phyloP scores from a whole-genome alignment of 495 filamentous ascomycete species.

The Delitschia confertaspora region DNA sequence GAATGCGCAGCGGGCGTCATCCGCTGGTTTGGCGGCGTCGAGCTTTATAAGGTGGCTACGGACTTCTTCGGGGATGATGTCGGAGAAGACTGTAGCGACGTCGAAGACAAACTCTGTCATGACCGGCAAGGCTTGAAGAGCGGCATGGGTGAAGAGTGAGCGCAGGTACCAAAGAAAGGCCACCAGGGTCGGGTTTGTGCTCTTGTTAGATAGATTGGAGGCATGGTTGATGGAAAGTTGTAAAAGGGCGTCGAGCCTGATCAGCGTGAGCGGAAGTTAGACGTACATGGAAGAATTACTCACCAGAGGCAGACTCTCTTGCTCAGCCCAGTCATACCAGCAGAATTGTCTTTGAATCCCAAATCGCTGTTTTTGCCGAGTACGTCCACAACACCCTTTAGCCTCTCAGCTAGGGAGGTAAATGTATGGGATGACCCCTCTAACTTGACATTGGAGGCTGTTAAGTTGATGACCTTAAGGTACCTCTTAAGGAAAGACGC shows the following conservation, averaged over 20 bases:
- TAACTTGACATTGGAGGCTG: conserved; percentile 5
- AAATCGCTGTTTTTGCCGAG: not conserved
- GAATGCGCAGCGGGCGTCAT: conserved; percentile 26
- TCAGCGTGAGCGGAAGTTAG: no score
- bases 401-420: conserved; percentile 19
- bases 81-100: conserved; percentile 19
- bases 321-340: no score
- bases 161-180: conserved; percentile 21
- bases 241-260: conserved; percentile 28
- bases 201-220: conserved; percentile 6
- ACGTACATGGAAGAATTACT: no score
- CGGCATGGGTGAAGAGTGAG: conserved; percentile 15
- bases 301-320: no score
- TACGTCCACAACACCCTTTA: conserved; percentile 15
- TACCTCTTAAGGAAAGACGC: conserved; percentile 12
- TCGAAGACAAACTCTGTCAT: conserved; percentile 23
- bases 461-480: conserved; percentile 21
- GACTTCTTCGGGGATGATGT: conserved; percentile 24
- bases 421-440: conserved; percentile 4
- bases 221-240: conserved; percentile 18
- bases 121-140: conserved; percentile 1
- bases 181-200: conserved; percentile 5
- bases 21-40: conserved; percentile 4
- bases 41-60: conserved; percentile 19
- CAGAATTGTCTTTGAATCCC: not conserved